Conservation (phyloP, 345 rosid genomes). For the Salix koriyanagi region DNA sequence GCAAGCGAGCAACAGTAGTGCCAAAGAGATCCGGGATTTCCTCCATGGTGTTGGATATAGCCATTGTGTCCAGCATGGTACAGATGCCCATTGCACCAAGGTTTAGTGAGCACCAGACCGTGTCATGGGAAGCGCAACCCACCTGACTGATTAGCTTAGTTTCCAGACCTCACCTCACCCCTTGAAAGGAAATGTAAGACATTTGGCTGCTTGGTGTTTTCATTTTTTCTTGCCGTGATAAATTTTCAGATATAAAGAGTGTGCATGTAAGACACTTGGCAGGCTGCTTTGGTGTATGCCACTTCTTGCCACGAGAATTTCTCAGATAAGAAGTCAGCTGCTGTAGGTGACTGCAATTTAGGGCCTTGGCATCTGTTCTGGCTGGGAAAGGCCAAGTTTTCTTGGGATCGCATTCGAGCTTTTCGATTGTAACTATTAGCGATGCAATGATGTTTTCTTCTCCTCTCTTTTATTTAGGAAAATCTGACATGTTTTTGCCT, state of each 20-base stretch:
- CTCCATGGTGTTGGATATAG: constrained; percentile 62
- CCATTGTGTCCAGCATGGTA: constrained; percentile 68
- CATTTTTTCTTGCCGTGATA: neutral
- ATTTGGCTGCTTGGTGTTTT: neutral
- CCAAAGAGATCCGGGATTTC: constrained; percentile 72
- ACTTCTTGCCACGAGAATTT: neutral
- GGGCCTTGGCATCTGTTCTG: neutral
- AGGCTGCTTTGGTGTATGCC: neutral
- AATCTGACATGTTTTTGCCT: neutral
- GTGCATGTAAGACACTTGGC: neutral
- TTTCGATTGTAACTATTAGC: neutral
- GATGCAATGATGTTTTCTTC: neutral
- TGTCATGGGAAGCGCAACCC: neutral
- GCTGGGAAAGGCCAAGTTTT: neutral
- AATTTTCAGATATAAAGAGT: neutral
- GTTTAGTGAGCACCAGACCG: constrained; percentile 1
- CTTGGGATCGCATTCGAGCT: neutral
- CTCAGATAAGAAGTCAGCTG: neutral
- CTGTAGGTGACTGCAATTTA: neutral
- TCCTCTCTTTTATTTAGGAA: neutral
- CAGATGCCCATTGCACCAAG: constrained; percentile 69
- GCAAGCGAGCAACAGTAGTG: constrained; percentile 84
- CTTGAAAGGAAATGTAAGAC: neutral
- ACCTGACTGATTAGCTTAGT: neutral
- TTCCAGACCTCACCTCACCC: neutral